Base-by-base conservation (phyloP, 2,329 filamentous ascomycete genomes). In the Harringtonia lauricola region DNA sequence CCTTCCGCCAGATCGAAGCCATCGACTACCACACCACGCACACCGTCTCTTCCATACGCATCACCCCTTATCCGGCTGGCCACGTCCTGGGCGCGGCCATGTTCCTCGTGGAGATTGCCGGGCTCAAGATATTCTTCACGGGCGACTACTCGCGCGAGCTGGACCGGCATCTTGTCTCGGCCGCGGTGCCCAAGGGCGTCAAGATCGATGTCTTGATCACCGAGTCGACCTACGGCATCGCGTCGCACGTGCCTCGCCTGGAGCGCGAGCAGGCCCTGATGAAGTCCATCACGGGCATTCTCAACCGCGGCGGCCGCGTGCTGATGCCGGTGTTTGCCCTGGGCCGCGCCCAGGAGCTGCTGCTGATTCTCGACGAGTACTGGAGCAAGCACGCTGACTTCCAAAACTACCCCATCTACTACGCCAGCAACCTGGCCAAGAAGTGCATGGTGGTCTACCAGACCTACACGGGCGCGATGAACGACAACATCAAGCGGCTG, bases 381-480 rank as follows among this genome's bases (percentile, higher is more conserved):
- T 98, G 92, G 92, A 77, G 76, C 50, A 86, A 88, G 45, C 90
- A 98, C 57, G 67, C 79, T 1, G 89, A 95, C 54, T 87, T 82
- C 52, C 89, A 95, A 51, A 88, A 86, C 52, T 83, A 85, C 30
- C 92, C 92, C 6, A 96, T 98, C 49, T 98, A 96, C 67, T 98
- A 96, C 61, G 94, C 94, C 43, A 92, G 86, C 55, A 95, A 94
- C 55, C 76, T 96, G 35, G 92, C 92, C 1, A 74, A 90, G 49
- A 92, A 95, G 63, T 98, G 92, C 66, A 98, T 98, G 92, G 78
- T 95, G 26, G 88, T 96, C 4, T 98, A 98, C 59, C 92, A 96
- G 61, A 98, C 92, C 2, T 98, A 96, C 56, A 87, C 96, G 39
- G 87, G 89, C 39, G 88, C 89, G 44, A 98, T 98, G 92, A 98